Evolutionary conservation across 2,329 filamentous ascomycete genomes (phyloP), one percentile per base, ranked within the genome.

Genomic region (Pseudogymnoascus sp.): DNA sequence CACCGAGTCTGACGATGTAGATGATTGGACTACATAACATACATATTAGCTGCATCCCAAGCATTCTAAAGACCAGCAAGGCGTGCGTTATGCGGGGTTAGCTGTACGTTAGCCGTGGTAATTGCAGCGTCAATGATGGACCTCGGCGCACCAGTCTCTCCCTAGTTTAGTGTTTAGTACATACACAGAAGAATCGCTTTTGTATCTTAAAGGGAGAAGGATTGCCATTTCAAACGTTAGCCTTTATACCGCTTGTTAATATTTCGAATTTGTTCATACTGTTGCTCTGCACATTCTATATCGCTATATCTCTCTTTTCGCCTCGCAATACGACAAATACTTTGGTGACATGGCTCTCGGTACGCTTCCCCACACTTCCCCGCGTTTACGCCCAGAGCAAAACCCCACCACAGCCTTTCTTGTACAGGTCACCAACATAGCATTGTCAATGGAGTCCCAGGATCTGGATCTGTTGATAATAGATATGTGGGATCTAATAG

Each of bases 311-410:
- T 6, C 50, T 57, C 50, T 19, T 6, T 35, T 57, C 17, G 17
- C 50, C 28, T 33, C 50, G 10, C 6, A 57, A 33, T 57, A 57
- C 17, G 28, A 57, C 28, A 21, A 4, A 19, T 31, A 13, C 50
- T 33, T 33, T 17, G 11, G 28, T 57, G 50, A 57, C 11, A 57
- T 57, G 50, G 50, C 50, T 21, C 17, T 57, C 28, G 50, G 50
- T 57, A 11, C 28, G 50, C 28, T 57, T 57, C 50, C 50, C 50
- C 50, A 57, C 50, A 57, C 50, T 57, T 57, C 50, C 50, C 50
- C 50, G 35, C 50, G 50, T 57, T 57, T 57, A n/a, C 10, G 28
- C 50, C 50, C 33, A 57, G 28, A 21, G 26, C 17, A 10, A 33
- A 10, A 57, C 50, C 50, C 50, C 50, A 33, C 50, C 50, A 33